Percentiles rank a stretch among this genome's conserved stretches.
Evolutionary conservation across 2,329 filamentous ascomycete genomes (phyloP).

Genomic region (Waltergamsia citrina): DNA sequence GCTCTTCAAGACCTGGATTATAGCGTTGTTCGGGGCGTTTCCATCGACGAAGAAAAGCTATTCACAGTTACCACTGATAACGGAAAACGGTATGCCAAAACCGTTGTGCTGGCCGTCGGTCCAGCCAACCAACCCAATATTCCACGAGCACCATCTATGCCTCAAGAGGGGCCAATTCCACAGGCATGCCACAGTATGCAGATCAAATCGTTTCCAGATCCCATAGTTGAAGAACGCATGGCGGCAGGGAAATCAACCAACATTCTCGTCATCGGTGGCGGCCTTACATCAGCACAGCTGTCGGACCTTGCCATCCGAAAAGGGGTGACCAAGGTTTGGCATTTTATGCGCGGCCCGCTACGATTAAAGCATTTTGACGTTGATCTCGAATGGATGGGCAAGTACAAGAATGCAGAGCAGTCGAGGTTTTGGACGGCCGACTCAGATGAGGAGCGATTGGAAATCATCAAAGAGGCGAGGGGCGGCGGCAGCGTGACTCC

Average conservation of each 20-base stretch:
- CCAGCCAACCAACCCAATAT: constrained; percentile 51
- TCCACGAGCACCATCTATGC: constrained; percentile 26
- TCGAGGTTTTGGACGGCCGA: constrained; percentile 71
- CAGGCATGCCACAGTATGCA: constrained; percentile 57
- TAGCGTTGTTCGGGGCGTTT: constrained; percentile 32
- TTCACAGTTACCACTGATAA: constrained; percentile 56
- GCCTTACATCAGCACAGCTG: constrained; percentile 67
- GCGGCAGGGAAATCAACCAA: constrained; percentile 41
- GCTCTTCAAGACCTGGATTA: constrained; percentile 53
- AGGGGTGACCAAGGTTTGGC: constrained; percentile 59
- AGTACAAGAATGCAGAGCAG: constrained; percentile 71
- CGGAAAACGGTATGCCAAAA: constrained; percentile 43
- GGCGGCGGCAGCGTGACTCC: constrained; percentile 72
- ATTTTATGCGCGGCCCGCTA: constrained; percentile 53
- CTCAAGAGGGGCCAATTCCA: constrained; percentile 10
- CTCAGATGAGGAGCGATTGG: constrained; percentile 56
- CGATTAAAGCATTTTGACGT: constrained; percentile 71
- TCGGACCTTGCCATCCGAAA: constrained; percentile 54
- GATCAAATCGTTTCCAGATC: constrained; percentile 47
- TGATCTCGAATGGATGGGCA: constrained; percentile 69
- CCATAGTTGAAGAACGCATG: constrained; percentile 42
- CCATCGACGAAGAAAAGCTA: constrained; percentile 39
- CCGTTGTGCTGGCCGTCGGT: constrained; percentile 63
- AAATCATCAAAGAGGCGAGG: constrained; percentile 56
- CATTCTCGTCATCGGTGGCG: constrained; percentile 64